Base-by-base conservation (phyloP, 345 rosid genomes). In the Eucalyptus guilfoylei region DNA sequence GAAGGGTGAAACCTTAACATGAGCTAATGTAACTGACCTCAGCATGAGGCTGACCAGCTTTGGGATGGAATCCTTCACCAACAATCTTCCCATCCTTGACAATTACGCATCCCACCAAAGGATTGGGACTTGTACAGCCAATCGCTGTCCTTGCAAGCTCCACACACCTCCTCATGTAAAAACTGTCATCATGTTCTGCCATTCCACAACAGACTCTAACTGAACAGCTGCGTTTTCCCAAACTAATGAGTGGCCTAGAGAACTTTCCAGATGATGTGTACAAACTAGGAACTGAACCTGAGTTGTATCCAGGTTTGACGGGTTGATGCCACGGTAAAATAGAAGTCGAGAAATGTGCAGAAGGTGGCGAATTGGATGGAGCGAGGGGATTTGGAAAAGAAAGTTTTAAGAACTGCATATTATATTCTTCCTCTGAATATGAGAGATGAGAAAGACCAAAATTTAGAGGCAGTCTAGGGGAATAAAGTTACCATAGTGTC, bases 31-130 rank as follows among this genome's bases (percentile, higher is more conserved):
- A 52, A 90, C 85, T 91, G 92, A 98, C 98, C 98, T 98, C 99
- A 52, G 99, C 99, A 91, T 97, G 99, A 90, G 99, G 99, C 88
- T 96, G 96, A 23, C 98, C 99, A 86, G 99, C 98, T 95, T 97
- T 98, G 86, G 99, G 99, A 91, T 98, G 99, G 91, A 95, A 97
- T 49, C 99, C 99, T 95, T 97, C 92, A 37, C 99, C 98, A 80
- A 98, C 99, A 90, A 98, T 91, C 87, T 93, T 72, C 4, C 98
- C 98, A 69, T 98, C 97, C 91, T 95, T 95, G 52, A 98, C 98
- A 86, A 98, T 95, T 37, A 98, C 96, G 90, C 99, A 97, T 30
- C 99, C 99, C 58, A 95, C 99, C 98, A 98, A 90, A 21, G 99
- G 99, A 91, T 98, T 96, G 89, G 99, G 99, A 91, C 99, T 98